Conservation (phyloP, 2,329 filamentous ascomycete genomes). For the Aspergillus sp. region DNA sequence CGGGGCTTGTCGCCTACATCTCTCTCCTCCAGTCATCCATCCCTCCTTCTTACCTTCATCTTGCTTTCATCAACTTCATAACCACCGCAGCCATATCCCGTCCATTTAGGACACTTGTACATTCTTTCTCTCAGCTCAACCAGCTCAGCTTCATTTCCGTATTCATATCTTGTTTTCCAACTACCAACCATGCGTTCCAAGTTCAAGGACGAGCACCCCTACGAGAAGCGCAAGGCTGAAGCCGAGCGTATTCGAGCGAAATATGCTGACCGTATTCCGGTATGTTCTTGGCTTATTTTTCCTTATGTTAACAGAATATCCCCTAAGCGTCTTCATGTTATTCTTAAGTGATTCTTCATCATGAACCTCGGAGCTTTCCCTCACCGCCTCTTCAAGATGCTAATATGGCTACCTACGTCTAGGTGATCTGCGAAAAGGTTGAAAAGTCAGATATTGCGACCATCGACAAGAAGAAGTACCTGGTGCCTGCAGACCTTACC, state of each 20-base stretch:
- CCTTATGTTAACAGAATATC: background rate
- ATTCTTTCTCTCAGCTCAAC: slow-evolving; percentile 8
- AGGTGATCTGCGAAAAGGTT: slow-evolving; percentile 99
- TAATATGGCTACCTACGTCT: slow-evolving; percentile 26
- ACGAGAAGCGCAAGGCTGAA: slow-evolving; percentile 99
- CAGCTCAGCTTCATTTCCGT: slow-evolving; percentile 15
- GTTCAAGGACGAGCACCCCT: slow-evolving; percentile 99
- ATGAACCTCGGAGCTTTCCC: slow-evolving; percentile 2
- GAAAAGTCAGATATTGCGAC: slow-evolving; percentile 99
- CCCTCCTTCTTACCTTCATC: slow-evolving; percentile 29
- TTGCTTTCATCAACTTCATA: slow-evolving; percentile 24
- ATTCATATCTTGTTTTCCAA: background rate
- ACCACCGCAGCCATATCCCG: slow-evolving; percentile 15
- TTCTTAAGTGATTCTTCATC: background rate
- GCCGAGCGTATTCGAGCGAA: slow-evolving; percentile 99
- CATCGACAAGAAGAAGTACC: slow-evolving; percentile 99
- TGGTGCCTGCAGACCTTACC: slow-evolving; percentile 94
- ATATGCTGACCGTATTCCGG: slow-evolving; percentile 96
- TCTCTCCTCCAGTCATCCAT: slow-evolving; percentile 18
- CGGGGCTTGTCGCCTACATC: slow-evolving; percentile 27
- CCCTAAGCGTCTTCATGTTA: background rate
- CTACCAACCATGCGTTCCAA: slow-evolving; percentile 83
- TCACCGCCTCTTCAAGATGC: slow-evolving; percentile 35
- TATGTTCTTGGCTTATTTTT: slow-evolving; percentile 51
- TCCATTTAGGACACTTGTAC: slow-evolving; percentile 16